Percentiles rank a stretch among this genome's conserved stretches.
Conservation (phyloP, 106 monocot species). For the Agapanthus africanus region DNA sequence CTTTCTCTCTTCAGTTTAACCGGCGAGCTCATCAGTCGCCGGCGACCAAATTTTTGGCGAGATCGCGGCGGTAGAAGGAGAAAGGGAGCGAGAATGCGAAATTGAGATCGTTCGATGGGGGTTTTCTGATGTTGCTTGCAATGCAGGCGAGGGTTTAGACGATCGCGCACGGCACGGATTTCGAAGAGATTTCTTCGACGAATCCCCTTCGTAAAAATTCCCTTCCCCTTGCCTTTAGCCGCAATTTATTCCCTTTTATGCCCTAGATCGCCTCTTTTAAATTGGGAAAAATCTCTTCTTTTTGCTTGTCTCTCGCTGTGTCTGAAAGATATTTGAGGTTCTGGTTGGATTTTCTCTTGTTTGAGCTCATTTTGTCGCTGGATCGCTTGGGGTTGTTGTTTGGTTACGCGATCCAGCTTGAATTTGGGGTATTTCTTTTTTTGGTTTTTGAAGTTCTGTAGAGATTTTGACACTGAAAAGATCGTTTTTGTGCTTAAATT, state of each 20-base stretch:
- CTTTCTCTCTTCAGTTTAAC: background rate
- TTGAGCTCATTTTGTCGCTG: background rate
- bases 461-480: background rate
- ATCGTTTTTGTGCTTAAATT: no score
- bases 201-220: background rate
- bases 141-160: background rate
- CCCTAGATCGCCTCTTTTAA: background rate
- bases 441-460: background rate
- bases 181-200: slow-evolving; percentile 7
- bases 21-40: background rate
- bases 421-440: slow-evolving; percentile 2
- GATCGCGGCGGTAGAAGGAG: background rate
- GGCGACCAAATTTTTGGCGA: background rate
- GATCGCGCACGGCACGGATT: slow-evolving; percentile 17
- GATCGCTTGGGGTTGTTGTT: background rate
- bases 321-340: background rate
- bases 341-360: background rate
- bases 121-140: no score
- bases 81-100: background rate
- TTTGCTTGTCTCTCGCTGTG: background rate
- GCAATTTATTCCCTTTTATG: slow-evolving; percentile 1
- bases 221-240: slow-evolving; percentile 1
- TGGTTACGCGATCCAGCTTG: background rate
- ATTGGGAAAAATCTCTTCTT: background rate
- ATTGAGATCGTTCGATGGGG: background rate